Percentiles rank a stretch among this genome's conserved stretches.
Conservation (phyloP, 345 rosid species). For the Camelina neglecta region DNA sequence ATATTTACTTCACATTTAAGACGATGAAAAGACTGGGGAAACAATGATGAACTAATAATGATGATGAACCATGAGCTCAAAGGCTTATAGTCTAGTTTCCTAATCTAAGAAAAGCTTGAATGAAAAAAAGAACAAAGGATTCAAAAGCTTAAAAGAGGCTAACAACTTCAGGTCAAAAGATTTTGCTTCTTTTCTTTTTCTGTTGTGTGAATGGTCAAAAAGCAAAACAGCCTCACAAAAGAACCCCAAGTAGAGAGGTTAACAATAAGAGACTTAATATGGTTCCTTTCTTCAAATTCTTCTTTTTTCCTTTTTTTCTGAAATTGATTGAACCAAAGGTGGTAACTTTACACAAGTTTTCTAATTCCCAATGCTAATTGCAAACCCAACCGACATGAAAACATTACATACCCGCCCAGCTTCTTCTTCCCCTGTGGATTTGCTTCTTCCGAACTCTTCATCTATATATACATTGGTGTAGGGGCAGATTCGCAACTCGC, state of each 20-base stretch:
- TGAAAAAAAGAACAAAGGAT: neutral
- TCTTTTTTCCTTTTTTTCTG: neutral
- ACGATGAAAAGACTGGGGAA: constrained; percentile 11
- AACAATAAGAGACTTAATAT: neutral
- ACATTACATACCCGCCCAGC: constrained; percentile 14
- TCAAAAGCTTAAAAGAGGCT: constrained; percentile 28
- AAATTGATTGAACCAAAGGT: constrained; percentile 31
- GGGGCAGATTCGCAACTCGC: constrained; percentile 33
- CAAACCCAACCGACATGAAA: constrained; percentile 26
- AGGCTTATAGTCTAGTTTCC: constrained; percentile 22
- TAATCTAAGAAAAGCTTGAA: constrained; percentile 2
- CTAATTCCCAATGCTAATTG: constrained; percentile 32
- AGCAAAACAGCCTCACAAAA: constrained; percentile 35
- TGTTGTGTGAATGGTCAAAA: constrained; percentile 35
- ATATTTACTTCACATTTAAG: neutral
- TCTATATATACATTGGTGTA: constrained; percentile 39
- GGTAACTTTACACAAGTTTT: constrained; percentile 36
- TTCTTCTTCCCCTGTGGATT: constrained; percentile 1
- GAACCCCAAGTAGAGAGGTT: constrained; percentile 26
- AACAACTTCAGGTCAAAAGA: constrained; percentile 41
- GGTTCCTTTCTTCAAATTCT: constrained; percentile 31
- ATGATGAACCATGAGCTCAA: neutral
- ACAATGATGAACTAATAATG: constrained; percentile 20
- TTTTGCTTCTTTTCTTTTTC: constrained; percentile 9
- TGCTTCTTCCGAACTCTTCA: constrained; percentile 32